phyloP scores from a whole-genome alignment of 768 basidiomycete genomes.

The Pleurotus salmoneostramineus region DNA sequence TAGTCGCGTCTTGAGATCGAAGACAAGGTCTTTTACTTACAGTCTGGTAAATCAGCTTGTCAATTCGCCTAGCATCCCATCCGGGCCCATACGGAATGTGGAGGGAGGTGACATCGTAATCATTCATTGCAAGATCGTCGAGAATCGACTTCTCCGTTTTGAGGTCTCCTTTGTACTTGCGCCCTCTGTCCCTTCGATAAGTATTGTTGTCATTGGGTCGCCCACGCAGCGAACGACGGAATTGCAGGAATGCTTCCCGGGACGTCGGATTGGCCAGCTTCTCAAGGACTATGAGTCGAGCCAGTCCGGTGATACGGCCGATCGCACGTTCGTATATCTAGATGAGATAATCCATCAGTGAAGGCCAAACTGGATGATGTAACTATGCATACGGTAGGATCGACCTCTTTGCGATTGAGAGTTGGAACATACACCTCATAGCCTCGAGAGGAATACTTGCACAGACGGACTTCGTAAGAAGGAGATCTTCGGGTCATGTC shows the following conservation, averaged over 20 bases:
- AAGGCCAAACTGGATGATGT: neutral
- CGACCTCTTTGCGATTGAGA: constrained; percentile 45
- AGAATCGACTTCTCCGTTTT: constrained; percentile 35
- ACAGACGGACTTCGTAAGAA: constrained; percentile 59
- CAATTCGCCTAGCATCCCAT: constrained; percentile 52
- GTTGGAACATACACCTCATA: constrained; percentile 57
- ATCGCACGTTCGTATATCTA: constrained; percentile 64
- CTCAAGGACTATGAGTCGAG: constrained; percentile 59
- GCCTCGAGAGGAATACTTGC: constrained; percentile 51
- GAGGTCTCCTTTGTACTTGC: constrained; percentile 51
- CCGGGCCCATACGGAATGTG: constrained; percentile 63
- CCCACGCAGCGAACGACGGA: constrained; percentile 45
- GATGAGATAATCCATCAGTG: neutral
- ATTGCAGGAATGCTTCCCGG: constrained; percentile 43
- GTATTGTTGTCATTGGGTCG: constrained; percentile 31
- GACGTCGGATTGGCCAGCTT: constrained; percentile 42
- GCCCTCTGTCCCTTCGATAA: constrained; percentile 25
- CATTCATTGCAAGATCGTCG: constrained; percentile 48
- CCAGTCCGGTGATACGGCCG: constrained; percentile 51
- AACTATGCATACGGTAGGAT: constrained; percentile 46
- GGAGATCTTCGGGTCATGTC: constrained; percentile 62
- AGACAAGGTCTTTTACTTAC: constrained; percentile 22
- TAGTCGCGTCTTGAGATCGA: neutral
- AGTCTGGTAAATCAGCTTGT: constrained; percentile 54
- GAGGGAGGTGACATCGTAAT: constrained; percentile 50